Percentiles rank a stretch among this genome's conserved stretches.
phyloP scores from a whole-genome alignment of 2,329 filamentous ascomycete genomes.

The Furcasterigmium sp. region DNA sequence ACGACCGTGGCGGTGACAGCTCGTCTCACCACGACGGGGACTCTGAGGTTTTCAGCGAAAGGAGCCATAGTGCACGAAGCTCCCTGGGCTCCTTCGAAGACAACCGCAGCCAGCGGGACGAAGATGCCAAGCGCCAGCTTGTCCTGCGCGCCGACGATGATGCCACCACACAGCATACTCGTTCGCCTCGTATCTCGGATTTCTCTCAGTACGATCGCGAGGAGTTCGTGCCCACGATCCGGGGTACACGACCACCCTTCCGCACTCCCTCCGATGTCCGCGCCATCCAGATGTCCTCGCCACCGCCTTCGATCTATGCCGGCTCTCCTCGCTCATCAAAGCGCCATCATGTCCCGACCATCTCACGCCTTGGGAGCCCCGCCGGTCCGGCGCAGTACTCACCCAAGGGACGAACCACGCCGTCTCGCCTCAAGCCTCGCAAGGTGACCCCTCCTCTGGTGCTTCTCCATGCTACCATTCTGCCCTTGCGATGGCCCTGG shows the following conservation, averaged over 20 bases:
- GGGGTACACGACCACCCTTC: slow-evolving; percentile 59
- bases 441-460: slow-evolving; percentile 62
- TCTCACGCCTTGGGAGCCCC: slow-evolving; percentile 54
- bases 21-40: slow-evolving; percentile 48
- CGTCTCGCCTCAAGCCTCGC: slow-evolving; percentile 50
- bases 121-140: slow-evolving; percentile 13
- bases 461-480: slow-evolving; percentile 69
- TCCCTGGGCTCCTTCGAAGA: slow-evolving; percentile 45
- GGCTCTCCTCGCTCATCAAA: slow-evolving; percentile 48
- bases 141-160: slow-evolving; percentile 24
- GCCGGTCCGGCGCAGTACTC: slow-evolving; percentile 45
- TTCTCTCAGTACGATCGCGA: slow-evolving; percentile 42
- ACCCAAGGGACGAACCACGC: slow-evolving; percentile 47
- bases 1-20: slow-evolving; percentile 32
- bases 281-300: slow-evolving; percentile 68
- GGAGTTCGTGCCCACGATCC: slow-evolving; percentile 48
- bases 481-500: slow-evolving; percentile 66
- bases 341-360: slow-evolving; percentile 38
- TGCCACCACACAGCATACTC: slow-evolving; percentile 21
- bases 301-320: slow-evolving; percentile 50
- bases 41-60: slow-evolving; percentile 55
- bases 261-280: slow-evolving; percentile 65
- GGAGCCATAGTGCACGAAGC: slow-evolving; percentile 50
- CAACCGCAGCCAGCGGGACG: slow-evolving; percentile 4
- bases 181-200: slow-evolving; percentile 42